Conservation (phyloP, 2,329 filamentous ascomycete species). For the Didymella keratinophila region DNA sequence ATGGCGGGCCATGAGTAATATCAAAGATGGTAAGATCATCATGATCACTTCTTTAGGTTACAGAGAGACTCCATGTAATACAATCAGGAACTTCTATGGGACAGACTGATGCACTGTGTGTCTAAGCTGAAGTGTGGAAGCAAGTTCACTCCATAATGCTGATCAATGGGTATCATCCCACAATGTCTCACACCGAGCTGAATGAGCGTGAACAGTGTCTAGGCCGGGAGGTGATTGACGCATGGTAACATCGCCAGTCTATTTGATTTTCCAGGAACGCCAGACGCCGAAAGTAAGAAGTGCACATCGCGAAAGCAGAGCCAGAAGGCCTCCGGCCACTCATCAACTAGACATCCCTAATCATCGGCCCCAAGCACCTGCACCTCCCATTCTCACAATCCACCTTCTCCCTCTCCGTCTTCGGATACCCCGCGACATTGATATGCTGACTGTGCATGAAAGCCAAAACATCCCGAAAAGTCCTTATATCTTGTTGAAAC, state of each 20-base stretch:
- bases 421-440: background rate
- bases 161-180: background rate
- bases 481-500: background rate
- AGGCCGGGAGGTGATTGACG: background rate
- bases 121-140: background rate
- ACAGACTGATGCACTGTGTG: background rate
- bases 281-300: background rate
- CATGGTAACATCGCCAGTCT: too few species aligned
- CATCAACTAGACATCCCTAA: background rate
- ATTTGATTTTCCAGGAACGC: background rate
- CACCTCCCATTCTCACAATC: background rate
- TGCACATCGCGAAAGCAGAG: background rate
- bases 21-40: background rate
- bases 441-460: background rate
- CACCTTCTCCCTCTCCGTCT: background rate
- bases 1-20: background rate
- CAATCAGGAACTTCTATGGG: background rate
- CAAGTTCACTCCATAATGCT: background rate
- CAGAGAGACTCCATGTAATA: background rate
- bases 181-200: background rate
- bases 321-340: background rate
- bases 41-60: too few species aligned
- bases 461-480: background rate
- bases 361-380: constrained; percentile 5
- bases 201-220: background rate